These are phyloP conservation scores for Fusarium pilosicola DNA, from an alignment of 2,329 filamentous ascomycete genomes.

Conservation along the genomic window DNA sequence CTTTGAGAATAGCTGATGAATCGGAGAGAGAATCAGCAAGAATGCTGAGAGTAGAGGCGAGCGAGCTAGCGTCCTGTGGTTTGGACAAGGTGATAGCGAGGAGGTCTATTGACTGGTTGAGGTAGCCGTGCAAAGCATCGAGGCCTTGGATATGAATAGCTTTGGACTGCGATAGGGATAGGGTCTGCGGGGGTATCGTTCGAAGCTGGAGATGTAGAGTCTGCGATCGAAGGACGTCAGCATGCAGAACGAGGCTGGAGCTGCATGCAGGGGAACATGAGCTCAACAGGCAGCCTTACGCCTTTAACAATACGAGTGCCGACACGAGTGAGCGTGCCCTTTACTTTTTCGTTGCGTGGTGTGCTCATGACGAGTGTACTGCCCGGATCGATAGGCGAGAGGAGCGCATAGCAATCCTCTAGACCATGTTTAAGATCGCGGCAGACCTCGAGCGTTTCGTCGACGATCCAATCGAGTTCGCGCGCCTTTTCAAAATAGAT, in stretches of 20 bases:
- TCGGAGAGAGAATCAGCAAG: conserved; percentile 65
- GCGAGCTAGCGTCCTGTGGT: conserved; percentile 66
- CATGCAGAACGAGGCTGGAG: conserved; percentile 7
- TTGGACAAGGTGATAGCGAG: conserved; percentile 77
- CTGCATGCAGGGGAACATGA: conserved; percentile 33
- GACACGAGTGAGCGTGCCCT: conserved; percentile 89
- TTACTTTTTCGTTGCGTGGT: conserved; percentile 85
- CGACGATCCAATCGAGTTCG: conserved; percentile 66
- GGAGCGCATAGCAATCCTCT: conserved; percentile 86
- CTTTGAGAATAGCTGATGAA: conserved; percentile 64
- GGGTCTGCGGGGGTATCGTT: conserved; percentile 66
- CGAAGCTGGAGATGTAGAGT: conserved; percentile 81
- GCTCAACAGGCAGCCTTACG: conserved; percentile 59
- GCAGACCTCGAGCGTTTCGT: conserved; percentile 60
- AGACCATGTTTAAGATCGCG: conserved; percentile 71
- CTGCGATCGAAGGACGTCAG: conserved; percentile 52
- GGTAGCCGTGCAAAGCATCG: conserved; percentile 75
- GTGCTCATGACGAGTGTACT: conserved; percentile 92
- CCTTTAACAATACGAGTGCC: conserved; percentile 93
- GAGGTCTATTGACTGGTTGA: conserved; percentile 85
- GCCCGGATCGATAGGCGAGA: conserved; percentile 85
- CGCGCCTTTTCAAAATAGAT: conserved; percentile 53
- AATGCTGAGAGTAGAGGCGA: conserved; percentile 65
- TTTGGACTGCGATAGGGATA: conserved; percentile 59
- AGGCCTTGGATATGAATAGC: conserved; percentile 75